Conservation (phyloP, 1,284 basidiomycete genomes). For the Ustilago vetiveriae region DNA sequence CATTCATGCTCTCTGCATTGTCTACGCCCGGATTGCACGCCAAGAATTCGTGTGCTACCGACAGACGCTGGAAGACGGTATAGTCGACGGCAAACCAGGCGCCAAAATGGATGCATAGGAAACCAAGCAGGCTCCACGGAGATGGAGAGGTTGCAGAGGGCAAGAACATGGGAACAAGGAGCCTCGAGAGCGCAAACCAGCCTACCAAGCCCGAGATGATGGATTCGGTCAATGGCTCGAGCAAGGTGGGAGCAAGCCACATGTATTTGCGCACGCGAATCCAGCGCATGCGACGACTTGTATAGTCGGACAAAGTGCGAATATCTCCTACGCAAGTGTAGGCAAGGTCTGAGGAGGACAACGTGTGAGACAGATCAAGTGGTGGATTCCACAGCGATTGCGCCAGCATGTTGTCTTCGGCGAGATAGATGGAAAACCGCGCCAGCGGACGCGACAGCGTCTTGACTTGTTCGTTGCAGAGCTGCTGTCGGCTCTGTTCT, state of each 20-base stretch:
- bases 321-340: constrained; percentile 65
- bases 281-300: constrained; percentile 64
- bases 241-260: constrained; percentile 59
- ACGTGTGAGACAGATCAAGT: constrained; percentile 52
- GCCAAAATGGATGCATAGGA: constrained; percentile 32
- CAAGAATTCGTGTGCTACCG: constrained; percentile 31
- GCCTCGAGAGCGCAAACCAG: constrained; percentile 41
- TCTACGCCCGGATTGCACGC: constrained; percentile 31
- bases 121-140: constrained; percentile 15
- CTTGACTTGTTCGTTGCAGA: constrained; percentile 32
- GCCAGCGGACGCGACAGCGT: constrained; percentile 54
- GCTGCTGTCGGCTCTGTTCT: background rate
- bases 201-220: constrained; percentile 59
- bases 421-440: constrained; percentile 65
- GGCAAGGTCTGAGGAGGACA: constrained; percentile 56
- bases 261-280: constrained; percentile 66
- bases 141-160: constrained; percentile 2
- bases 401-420: constrained; percentile 67
- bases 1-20: constrained; percentile 18
- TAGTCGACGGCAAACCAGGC: constrained; percentile 41
- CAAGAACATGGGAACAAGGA: constrained; percentile 17
- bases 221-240: constrained; percentile 65
- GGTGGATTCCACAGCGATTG: constrained; percentile 60
- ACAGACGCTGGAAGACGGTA: constrained; percentile 28
- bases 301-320: constrained; percentile 60